These are phyloP conservation scores for Alnus rubra DNA, from an alignment of 306 rosid genomes.

Conservation along the genomic window DNA sequence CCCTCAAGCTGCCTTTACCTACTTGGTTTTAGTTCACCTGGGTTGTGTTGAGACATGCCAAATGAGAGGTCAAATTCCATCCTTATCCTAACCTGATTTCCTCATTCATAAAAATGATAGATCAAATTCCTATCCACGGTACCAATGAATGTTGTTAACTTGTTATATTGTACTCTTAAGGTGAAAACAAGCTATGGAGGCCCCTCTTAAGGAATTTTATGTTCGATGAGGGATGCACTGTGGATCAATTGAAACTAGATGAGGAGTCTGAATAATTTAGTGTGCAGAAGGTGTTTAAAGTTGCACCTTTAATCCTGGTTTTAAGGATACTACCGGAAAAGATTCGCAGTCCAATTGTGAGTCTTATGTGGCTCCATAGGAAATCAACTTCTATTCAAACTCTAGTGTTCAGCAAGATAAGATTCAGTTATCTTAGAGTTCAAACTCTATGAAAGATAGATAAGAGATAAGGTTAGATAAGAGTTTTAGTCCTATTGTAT, in stretches of 20 bases:
- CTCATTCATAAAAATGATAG: background rate
- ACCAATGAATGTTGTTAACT: background rate
- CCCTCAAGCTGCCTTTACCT: too few species aligned
- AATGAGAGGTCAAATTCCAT: background rate
- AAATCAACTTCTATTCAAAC: too few species aligned
- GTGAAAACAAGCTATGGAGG: background rate
- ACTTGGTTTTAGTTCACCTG: background rate
- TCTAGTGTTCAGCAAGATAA: too few species aligned
- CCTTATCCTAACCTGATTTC: background rate
- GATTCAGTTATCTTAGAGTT: too few species aligned
- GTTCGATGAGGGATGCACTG: background rate
- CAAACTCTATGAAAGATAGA: too few species aligned
- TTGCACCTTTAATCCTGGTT: background rate
- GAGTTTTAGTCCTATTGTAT: too few species aligned
- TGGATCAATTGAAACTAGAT: background rate
- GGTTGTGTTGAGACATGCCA: background rate
- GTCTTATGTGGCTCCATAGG: too few species aligned
- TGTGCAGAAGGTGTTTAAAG: background rate
- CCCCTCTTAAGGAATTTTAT: background rate
- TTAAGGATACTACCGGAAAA: too few species aligned
- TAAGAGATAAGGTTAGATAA: too few species aligned
- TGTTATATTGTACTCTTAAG: background rate
- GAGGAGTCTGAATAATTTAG: background rate
- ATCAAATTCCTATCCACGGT: background rate
- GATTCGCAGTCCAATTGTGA: too few species aligned